Base-by-base conservation (phyloP, 257 asterid species). In the Gentiana macrophylla region DNA sequence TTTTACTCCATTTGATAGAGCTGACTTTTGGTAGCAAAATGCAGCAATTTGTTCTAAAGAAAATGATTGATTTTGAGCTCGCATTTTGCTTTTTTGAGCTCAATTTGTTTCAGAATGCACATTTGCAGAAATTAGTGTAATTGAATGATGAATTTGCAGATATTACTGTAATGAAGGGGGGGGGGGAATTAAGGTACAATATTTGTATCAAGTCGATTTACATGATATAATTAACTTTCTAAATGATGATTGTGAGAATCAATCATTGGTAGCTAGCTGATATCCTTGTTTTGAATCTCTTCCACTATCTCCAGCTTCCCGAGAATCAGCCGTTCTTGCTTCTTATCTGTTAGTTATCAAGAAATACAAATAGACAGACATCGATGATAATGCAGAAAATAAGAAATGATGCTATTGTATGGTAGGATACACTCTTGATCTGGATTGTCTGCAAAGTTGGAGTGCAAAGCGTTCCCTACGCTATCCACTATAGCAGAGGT, bases 381-480 rank as follows among this genome's bases (percentile, higher is more conserved):
- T 59, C 24, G 24, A 2, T 51, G 10, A 2, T 41, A 10, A 33
- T 53, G 44, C 15, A 3, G 9, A 15, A 35, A 53, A 11, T 2
- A 47, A 49, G 60, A 56, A 60, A 53, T 64, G 63, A 65, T 52
- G 72, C 49, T 59, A 15, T 15, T 15, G 24, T 15, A 15, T 15
- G 34, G 11, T 56, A 81, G 95, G 95, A 90, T 90, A 90, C 98
- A 91, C 75, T 91, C 98, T 79, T 83, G 71, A 72, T 91, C 97
- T 53, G 97, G 94, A 71, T 83, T 81, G 65, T 91, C 93, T 8
- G 82, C 61, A 73, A 85, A 87, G 71, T 85, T 84, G 62, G 98
- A 91, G 72, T 91, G 98, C 76, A 91, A 51, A 50, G 95, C 95
- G 65, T 87, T 91, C 60, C 97, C 97, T 15, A 73, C 84, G 52